These are phyloP conservation scores for Zasmidium citrigriseum DNA, from an alignment of 2,329 filamentous ascomycete genomes.

Conservation along the genomic window DNA sequence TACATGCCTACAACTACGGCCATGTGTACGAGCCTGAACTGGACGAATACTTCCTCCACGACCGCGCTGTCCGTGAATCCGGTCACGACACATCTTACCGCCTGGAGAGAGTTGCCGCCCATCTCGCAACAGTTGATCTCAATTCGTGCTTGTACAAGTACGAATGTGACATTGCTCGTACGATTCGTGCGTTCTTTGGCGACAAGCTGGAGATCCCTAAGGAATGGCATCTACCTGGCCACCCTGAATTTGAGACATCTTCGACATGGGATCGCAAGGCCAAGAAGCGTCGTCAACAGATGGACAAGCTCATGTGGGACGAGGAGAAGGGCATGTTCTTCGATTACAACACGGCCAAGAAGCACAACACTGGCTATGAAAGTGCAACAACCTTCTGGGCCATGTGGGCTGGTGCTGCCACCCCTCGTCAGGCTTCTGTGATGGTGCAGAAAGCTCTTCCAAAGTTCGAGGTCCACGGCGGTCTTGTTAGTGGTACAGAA, in stretches of 20 bases:
- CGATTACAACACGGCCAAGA: slow-evolving; percentile 86
- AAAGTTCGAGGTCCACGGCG: slow-evolving; percentile 83
- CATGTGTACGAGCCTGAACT: slow-evolving; percentile 79
- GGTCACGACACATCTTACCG: slow-evolving; percentile 97
- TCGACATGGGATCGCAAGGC: slow-evolving; percentile 88
- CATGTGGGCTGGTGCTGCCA: slow-evolving; percentile 89
- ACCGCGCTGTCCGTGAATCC: slow-evolving; percentile 92
- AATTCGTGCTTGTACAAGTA: slow-evolving; percentile 97
- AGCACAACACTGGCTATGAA: slow-evolving; percentile 82
- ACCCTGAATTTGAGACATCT: slow-evolving; percentile 73
- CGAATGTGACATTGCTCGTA: slow-evolving; percentile 86
- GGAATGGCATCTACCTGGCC: slow-evolving; percentile 72
- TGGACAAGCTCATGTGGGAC: slow-evolving; percentile 94
- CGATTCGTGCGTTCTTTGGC: slow-evolving; percentile 79
- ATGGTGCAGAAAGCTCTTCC: slow-evolving; percentile 82
- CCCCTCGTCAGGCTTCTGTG: slow-evolving; percentile 79
- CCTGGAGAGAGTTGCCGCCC: slow-evolving; percentile 81
- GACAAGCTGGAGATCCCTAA: slow-evolving; percentile 80
- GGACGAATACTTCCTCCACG: slow-evolving; percentile 94
- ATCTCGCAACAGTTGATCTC: slow-evolving; percentile 89
- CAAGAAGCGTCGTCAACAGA: slow-evolving; percentile 76
- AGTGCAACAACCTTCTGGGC: slow-evolving; percentile 95
- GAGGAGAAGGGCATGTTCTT: slow-evolving; percentile 94
- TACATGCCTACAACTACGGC: slow-evolving; percentile 81
- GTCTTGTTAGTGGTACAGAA: slow-evolving; percentile 85